Conservation (phyloP, 208 protist species). For the Trypanosoma lewisi region DNA sequence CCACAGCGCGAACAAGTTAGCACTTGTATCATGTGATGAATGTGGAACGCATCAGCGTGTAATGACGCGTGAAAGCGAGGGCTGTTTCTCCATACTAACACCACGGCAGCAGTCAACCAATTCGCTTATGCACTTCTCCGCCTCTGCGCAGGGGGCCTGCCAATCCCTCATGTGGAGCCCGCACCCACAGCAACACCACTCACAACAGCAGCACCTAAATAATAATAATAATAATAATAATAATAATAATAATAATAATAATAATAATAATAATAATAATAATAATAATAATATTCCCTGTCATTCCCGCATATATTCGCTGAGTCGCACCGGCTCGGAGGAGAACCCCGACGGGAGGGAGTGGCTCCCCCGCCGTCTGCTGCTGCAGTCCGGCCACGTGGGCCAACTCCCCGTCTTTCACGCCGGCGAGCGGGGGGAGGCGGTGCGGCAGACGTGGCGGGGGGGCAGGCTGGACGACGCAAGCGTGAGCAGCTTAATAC, state of each 20-base stretch:
- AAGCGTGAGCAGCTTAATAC: conserved; percentile 18
- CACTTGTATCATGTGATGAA: background rate
- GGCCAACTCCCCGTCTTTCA: conserved; percentile 8
- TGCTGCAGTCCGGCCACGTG: background rate
- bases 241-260: background rate
- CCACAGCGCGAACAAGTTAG: background rate
- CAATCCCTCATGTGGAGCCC: background rate
- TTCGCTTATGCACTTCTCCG: conserved; percentile 4
- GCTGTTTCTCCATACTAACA: conserved; percentile 8
- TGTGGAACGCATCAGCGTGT: background rate
- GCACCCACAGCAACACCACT: background rate
- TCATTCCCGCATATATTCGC: conserved; percentile 11
- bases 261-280: background rate
- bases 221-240: background rate
- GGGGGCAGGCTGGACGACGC: conserved; percentile 5
- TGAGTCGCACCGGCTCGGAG: conserved; percentile 11
- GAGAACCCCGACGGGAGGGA: background rate
- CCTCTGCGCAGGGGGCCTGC: background rate
- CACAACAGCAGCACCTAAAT: background rate
- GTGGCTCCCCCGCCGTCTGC: background rate
- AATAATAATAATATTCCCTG: background rate
- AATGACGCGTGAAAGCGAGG: conserved; percentile 12
- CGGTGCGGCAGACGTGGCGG: background rate
- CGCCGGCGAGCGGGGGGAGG: background rate
- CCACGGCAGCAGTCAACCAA: conserved; percentile 10